Conservation (phyloP, 1,284 basidiomycete species). For the Apiotrichum domesticum region DNA sequence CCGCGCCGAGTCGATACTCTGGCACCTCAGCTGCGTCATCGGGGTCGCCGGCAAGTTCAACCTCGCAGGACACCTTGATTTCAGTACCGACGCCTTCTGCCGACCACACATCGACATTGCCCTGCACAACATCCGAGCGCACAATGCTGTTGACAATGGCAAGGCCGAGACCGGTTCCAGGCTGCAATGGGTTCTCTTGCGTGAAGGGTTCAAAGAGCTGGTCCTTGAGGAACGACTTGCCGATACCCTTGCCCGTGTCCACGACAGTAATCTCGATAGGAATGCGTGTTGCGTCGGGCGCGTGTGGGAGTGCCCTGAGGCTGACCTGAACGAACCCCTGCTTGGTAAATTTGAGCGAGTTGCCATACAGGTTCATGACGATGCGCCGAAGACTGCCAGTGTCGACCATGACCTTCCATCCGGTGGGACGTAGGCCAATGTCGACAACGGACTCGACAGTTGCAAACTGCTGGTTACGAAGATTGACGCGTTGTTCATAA, state of each 20-base stretch:
- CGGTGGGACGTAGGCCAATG: slow-evolving; percentile 55
- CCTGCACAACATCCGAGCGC: slow-evolving; percentile 74
- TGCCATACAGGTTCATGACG: slow-evolving; percentile 92
- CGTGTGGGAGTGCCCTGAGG: slow-evolving; percentile 63
- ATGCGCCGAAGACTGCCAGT: slow-evolving; percentile 86
- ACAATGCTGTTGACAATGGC: slow-evolving; percentile 89
- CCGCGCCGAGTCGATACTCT: slow-evolving; percentile 38
- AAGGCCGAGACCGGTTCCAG: slow-evolving; percentile 88
- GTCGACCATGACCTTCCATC: slow-evolving; percentile 84
- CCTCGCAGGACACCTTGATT: slow-evolving; percentile 78
- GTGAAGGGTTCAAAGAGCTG: slow-evolving; percentile 97
- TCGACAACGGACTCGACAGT: slow-evolving; percentile 74
- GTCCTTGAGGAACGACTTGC: slow-evolving; percentile 82
- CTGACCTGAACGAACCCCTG: slow-evolving; percentile 82
- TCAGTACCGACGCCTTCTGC: slow-evolving; percentile 83
- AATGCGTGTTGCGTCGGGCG: slow-evolving; percentile 56
- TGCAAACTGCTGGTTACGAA: slow-evolving; percentile 29
- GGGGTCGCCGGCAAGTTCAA: slow-evolving; percentile 61
- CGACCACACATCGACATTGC: slow-evolving; percentile 57
- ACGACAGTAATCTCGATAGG: slow-evolving; percentile 78
- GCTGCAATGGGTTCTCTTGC: slow-evolving; percentile 62
- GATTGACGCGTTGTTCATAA: slow-evolving; percentile 50
- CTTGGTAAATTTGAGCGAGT: slow-evolving; percentile 90
- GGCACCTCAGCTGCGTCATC: background rate
- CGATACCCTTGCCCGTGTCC: slow-evolving; percentile 93